A percentile compares a stretch with the other conserved stretches of the same genome.
Evolutionary conservation across 148 eudicot genomes (phyloP).

Genomic region (Cornus suecica): DNA sequence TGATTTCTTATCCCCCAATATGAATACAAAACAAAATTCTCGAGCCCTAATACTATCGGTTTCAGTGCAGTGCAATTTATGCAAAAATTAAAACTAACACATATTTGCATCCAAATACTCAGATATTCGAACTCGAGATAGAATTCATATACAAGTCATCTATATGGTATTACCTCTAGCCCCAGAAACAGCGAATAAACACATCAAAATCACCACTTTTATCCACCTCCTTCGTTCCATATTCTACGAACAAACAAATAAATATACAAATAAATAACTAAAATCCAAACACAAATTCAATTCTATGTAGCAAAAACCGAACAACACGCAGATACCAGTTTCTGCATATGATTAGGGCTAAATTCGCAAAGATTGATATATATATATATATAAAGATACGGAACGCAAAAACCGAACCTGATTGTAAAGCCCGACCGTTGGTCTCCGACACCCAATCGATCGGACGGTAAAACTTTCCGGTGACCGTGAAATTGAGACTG

Average conservation of each 20-base stretch:
- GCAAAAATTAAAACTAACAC: not conserved
- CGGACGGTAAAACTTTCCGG: not conserved
- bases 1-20: too few relatives aligned
- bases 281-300: not conserved
- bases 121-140: not conserved
- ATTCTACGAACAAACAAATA: slow-evolving; percentile 6
- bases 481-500: not conserved
- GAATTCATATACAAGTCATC: not conserved
- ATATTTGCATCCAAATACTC: not conserved
- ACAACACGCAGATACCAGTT: not conserved
- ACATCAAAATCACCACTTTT: slow-evolving; percentile 23
- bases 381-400: too few relatives aligned
- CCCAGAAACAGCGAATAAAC: slow-evolving; percentile 34
- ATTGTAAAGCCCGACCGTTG: not conserved
- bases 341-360: not conserved
- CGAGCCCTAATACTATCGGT: not conserved
- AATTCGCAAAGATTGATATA: not conserved
- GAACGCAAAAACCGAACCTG: not conserved
- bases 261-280: not conserved
- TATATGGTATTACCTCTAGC: slow-evolving; percentile 52
- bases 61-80: too few relatives aligned
- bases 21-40: too few relatives aligned
- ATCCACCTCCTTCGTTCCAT: slow-evolving; percentile 44
- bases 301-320: not conserved
- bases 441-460: not conserved